A percentile compares a stretch with the other conserved stretches of the same genome.
phyloP scores from a whole-genome alignment of 306 rosid species.

The Lagenaria siceraria region DNA sequence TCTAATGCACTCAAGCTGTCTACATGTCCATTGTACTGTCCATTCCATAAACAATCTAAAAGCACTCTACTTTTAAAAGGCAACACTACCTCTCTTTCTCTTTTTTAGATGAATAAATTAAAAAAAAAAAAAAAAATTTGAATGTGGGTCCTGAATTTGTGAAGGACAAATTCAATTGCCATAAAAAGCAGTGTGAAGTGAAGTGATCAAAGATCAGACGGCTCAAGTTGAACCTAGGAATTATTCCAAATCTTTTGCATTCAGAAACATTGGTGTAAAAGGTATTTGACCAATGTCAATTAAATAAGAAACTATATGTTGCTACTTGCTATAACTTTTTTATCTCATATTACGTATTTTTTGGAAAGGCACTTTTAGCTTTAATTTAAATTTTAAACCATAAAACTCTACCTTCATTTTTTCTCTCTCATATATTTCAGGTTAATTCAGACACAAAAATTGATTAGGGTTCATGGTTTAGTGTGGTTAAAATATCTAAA shows the following conservation, averaged over 20 bases:
- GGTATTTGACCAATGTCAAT: not conserved
- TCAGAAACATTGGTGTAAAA: not conserved
- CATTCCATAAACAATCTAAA: conserved; percentile 36
- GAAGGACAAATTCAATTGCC: not conserved
- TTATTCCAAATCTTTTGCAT: not conserved
- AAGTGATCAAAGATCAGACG: not conserved
- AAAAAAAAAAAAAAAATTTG: no score
- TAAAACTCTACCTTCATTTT: no score
- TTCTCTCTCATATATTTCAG: no score
- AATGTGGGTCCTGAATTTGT: not conserved
- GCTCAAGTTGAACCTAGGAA: not conserved
- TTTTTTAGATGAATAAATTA: not conserved
- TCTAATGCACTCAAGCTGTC: conserved; percentile 41
- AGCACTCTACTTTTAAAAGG: conserved; percentile 46
- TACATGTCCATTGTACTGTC: conserved; percentile 31
- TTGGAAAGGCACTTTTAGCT: not conserved
- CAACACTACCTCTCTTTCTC: not conserved
- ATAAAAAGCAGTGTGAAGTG: not conserved
- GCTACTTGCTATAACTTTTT: not conserved
- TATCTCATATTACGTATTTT: not conserved
- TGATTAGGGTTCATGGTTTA: no score
- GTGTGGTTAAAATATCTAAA: no score
- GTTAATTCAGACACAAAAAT: no score
- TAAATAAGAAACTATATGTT: not conserved
- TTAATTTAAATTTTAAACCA: not conserved